Base-by-base conservation (phyloP, 2,329 filamentous ascomycete species). In the Cladosporium sp. region DNA sequence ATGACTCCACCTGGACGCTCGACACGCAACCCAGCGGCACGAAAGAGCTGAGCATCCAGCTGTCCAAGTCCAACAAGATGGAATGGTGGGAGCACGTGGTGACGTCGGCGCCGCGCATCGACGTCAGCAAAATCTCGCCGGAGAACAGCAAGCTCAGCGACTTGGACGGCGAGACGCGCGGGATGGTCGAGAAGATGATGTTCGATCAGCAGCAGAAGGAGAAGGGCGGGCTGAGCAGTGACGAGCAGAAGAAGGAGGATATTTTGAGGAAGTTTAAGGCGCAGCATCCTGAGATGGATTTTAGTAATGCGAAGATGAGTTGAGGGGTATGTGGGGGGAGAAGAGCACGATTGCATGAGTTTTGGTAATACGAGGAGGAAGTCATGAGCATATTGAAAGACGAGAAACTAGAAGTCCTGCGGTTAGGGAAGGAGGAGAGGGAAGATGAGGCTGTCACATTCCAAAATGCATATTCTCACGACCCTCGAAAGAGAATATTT, bases 161-260 rank as follows among this genome's bases (percentile, higher is more conserved):
- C 69, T 76, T 98, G 59, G 92, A 97, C 66, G 93, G 93, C 54
- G 87, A 95, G 77, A 98, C 93, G 48, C 81, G 93, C 57, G 81
- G 84, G 52, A 97, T 98, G 92, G 93, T 98, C 38, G 93, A 98
- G 82, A 98, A 98, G 82, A 98, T 98, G 93, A 98, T 98, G 93
- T 98, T 80, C 64, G 93, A 98, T 74, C 93, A 98, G 78, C 79
- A 87, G 59, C 91, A 97, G 75, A 98, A 98, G 82, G 91, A 97
- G 75, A 76, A 80, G 70, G 93, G 93, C 4, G 79, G 86, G 69
- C 88, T 90, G 40, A 90, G 85, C 11, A 95, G 88, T 58, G 93
- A 97, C 59, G 93, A 98, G 75, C 84, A 95, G 78, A 88, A 91
- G 78, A 97, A 97, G 80, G 72, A 83, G 66, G 92, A 98, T 50